phyloP scores from a whole-genome alignment of 495 filamentous ascomycete species.

The Thermothielavioides terrestris region DNA sequence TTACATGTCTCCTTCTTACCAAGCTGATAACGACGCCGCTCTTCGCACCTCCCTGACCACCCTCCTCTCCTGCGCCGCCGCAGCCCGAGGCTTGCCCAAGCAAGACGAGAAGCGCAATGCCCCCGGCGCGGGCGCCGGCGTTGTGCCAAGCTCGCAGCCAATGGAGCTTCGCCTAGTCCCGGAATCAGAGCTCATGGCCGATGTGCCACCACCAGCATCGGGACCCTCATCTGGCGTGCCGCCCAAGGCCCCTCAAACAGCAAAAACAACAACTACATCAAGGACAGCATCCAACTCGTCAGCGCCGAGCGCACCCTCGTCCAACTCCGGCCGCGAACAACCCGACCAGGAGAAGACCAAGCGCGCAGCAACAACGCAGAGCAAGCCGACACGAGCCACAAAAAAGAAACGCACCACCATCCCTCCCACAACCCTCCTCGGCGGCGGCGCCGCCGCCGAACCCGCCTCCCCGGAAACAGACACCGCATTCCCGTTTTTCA shows the following conservation, averaged over 20 bases:
- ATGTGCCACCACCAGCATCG: conserved; percentile 21
- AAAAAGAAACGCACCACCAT: conserved; percentile 47
- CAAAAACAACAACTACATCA: background rate
- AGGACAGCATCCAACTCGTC: conserved; percentile 28
- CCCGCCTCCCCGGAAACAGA: background rate
- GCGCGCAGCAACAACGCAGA: conserved; percentile 35
- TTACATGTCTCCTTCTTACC: conserved; percentile 66
- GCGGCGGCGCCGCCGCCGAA: conserved; percentile 1
- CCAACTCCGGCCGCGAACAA: conserved; percentile 30
- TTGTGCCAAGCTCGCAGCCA: conserved; percentile 42
- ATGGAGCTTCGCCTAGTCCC: conserved; percentile 59
- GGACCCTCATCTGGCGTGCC: conserved; percentile 13
- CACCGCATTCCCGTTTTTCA: background rate
- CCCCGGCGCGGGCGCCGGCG: conserved; percentile 19
- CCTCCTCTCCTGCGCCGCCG: conserved; percentile 85
- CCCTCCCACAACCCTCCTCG: conserved; percentile 5
- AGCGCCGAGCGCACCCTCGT: conserved; percentile 24
- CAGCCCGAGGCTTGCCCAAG: conserved; percentile 74
- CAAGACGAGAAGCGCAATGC: conserved; percentile 29
- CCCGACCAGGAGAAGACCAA: conserved; percentile 42
- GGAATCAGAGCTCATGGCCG: conserved; percentile 59
- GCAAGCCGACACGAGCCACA: conserved; percentile 30
- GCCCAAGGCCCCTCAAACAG: background rate
- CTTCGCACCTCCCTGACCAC: conserved; percentile 88
- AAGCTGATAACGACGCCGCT: conserved; percentile 85